Evolutionary conservation across 106 monocot species (phyloP), one percentile per base, ranked within the genome.

Genomic region (Dactylorhiza incarnata): DNA sequence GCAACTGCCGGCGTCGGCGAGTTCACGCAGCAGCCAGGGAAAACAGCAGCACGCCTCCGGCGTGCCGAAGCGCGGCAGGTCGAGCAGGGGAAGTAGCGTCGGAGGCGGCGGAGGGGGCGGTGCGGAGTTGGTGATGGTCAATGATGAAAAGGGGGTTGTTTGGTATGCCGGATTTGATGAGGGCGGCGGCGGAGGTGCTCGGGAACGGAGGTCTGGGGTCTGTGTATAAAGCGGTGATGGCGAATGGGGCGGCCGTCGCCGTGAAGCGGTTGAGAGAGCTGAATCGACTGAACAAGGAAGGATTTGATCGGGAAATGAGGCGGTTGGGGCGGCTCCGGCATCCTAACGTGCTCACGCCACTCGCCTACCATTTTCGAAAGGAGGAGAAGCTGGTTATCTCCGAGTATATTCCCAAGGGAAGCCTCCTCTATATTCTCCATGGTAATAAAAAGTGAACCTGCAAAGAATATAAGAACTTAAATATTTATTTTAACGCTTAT

Each of bases 321-420:
- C 75, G 78, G 48, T 51, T 88, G 37, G 86, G 84, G 6, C 46
- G 73, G 26, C 78, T 92, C 8, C 80, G 79, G 3, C 91, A 92
- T 45, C 82, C 84, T 12, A 92, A 92, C 29, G 74, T 92, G 1
- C 73, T 88, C 7, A 43, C 91, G 12, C 86, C 86, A 2, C 43
- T 92, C 6, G 91, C 83, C 1, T 92, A 83, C 75, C 91, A 92
- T 69, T 88, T 82, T 77, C 70, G 86, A 20, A 84, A 86, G 50
- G 86, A 88, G 49, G 91, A 92, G 84, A 88, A 88, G 82, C 86
- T 92, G 48, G 11, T 92, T n/a, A 77, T 92, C 43, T 85, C 78
- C 17, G 91, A 92, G 74, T 88, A 79, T 73, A 15, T 88, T 46
- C 77, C 81, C 5, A 84, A 77, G 46, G 91, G 91, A 17, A 88